Percentiles rank a stretch among this genome's conserved stretches.
These are phyloP conservation scores for Hanseniaspora lachancei DNA, from an alignment of 805 yeast genomes.

Conservation along the genomic window DNA sequence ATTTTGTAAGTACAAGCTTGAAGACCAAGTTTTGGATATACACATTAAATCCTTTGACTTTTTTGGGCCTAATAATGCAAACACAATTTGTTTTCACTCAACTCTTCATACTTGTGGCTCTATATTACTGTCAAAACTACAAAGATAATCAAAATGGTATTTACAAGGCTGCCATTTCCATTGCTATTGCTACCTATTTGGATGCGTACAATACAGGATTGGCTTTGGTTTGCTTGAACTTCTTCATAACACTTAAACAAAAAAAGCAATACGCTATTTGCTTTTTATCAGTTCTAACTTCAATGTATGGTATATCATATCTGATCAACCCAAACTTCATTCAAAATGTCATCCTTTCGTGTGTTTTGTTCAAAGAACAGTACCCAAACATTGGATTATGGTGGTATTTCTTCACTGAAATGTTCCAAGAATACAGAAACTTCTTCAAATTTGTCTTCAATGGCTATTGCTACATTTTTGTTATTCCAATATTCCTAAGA, in stretches of 20 bases:
- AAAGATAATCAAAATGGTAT: background rate
- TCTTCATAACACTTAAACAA: background rate
- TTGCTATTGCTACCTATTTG: background rate
- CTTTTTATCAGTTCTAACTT: background rate
- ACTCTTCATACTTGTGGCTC: conserved; percentile 37
- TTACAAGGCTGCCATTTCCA: background rate
- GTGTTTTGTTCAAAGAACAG: conserved; percentile 2
- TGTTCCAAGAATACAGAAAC: conserved; percentile 76
- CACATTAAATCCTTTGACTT: conserved; percentile 67
- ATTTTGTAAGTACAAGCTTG: conserved; percentile 18
- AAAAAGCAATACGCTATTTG: background rate
- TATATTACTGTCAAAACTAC: conserved; percentile 34
- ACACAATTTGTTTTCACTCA: conserved; percentile 54
- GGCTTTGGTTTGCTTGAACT: background rate
- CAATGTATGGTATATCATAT: background rate
- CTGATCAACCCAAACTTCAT: background rate
- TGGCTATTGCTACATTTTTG: conserved; percentile 50
- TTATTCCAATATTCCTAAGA: conserved; percentile 62
- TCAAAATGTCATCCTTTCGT: background rate
- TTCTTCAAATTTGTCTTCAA: conserved; percentile 80
- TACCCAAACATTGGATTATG: conserved; percentile 83
- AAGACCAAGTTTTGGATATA: conserved; percentile 49
- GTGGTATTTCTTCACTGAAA: conserved; percentile 97
- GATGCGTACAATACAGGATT: conserved; percentile 3
- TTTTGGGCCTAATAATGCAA: conserved; percentile 53